Evolutionary conservation across 768 basidiomycete genomes (phyloP).

Genomic region (Paxillus ammoniavirescens): DNA sequence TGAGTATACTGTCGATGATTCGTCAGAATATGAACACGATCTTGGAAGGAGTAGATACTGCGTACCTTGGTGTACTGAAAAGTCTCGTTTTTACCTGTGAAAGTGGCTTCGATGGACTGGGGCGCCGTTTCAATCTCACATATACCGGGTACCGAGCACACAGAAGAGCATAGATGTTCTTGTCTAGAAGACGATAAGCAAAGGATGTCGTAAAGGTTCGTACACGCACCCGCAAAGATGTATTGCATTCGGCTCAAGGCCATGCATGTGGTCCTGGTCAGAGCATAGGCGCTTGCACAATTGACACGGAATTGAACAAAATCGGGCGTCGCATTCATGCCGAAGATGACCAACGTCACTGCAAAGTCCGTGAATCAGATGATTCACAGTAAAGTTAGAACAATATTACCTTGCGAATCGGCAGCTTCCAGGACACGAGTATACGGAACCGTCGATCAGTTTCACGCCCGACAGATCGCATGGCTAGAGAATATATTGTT

Average conservation of each 20-base stretch:
- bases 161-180: slow-evolving; percentile 44
- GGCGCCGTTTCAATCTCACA: slow-evolving; percentile 61
- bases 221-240: slow-evolving; percentile 57
- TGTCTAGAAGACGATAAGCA: slow-evolving; percentile 36
- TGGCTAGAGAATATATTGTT: slow-evolving; percentile 27
- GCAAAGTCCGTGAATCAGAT: neutral
- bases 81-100: slow-evolving; percentile 56
- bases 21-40: neutral
- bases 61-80: slow-evolving; percentile 65
- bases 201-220: neutral
- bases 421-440: slow-evolving; percentile 44
- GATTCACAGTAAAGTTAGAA: neutral
- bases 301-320: slow-evolving; percentile 54
- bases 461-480: slow-evolving; percentile 38
- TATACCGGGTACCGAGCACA: slow-evolving; percentile 46
- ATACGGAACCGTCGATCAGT: slow-evolving; percentile 29
- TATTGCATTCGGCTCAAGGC: slow-evolving; percentile 34
- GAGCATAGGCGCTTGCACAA: slow-evolving; percentile 56
- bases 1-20: slow-evolving; percentile 47
- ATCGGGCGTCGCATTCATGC: slow-evolving; percentile 50
- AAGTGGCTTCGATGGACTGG: slow-evolving; percentile 59
- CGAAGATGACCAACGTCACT: slow-evolving; percentile 45
- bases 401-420: slow-evolving; percentile 37
- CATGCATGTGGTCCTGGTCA: slow-evolving; percentile 51
- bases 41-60: neutral